phyloP scores from a whole-genome alignment of 1,284 basidiomycete genomes.

The Phellopilus nigrolimitatus region DNA sequence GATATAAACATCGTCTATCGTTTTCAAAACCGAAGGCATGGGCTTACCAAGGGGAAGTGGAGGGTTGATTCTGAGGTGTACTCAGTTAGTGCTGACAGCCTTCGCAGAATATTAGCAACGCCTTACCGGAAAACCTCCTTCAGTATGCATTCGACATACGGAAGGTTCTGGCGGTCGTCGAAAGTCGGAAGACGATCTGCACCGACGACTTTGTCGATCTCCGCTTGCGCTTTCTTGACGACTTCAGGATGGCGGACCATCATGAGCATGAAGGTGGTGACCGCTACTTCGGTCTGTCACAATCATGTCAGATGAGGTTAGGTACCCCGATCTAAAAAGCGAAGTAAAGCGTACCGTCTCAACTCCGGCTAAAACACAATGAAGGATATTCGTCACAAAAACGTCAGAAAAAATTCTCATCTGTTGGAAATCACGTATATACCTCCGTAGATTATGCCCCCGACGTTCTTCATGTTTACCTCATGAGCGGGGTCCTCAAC shows the following conservation, averaged over 20 bases:
- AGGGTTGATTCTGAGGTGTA: slow-evolving; percentile 10
- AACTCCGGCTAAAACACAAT: slow-evolving; percentile 3
- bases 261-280: slow-evolving; percentile 27
- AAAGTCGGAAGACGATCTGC: slow-evolving; percentile 26
- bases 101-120: not conserved
- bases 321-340: not conserved
- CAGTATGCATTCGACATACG: slow-evolving; percentile 29
- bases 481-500: slow-evolving; percentile 6
- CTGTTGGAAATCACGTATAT: not conserved
- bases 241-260: slow-evolving; percentile 27
- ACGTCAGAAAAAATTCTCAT: not conserved
- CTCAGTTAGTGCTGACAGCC: not conserved
- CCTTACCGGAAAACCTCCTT: slow-evolving; percentile 28
- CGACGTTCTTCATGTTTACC: slow-evolving; percentile 13
- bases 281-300: slow-evolving; percentile 16
- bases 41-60: slow-evolving; percentile 12
- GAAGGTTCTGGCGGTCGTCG: slow-evolving; percentile 25
- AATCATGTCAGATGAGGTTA: not conserved
- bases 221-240: slow-evolving; percentile 24
- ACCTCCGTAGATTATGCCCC: slow-evolving; percentile 11
- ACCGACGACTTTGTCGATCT: slow-evolving; percentile 29
- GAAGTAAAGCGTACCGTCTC: slow-evolving; percentile 8
- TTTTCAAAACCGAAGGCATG: not conserved
- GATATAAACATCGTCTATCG: not conserved
- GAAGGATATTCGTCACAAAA: not conserved